Base-by-base conservation (phyloP, 2,329 filamentous ascomycete genomes). In the Talaromyces sp. region DNA sequence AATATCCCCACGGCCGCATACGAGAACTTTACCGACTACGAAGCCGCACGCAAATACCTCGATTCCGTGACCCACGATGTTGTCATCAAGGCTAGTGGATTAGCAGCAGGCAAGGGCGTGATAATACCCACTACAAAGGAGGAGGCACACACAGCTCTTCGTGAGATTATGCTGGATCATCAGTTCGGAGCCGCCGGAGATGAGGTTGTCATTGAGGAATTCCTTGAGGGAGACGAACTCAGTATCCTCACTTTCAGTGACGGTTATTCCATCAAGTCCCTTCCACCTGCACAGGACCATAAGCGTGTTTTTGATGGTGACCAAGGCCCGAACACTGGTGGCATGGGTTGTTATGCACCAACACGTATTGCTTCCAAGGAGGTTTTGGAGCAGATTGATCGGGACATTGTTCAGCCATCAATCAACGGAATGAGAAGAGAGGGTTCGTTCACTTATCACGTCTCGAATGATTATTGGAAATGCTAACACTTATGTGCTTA, bases 301-400 rank as follows among this genome's bases (percentile, higher is more conserved):
- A 98, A 99, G 85, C 88, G 93, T 68, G 93, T 96, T 69, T 91
- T 91, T 62, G 95, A 99, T 73, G 92, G 91, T 63, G 94, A 98
- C 75, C 85, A 87, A 59, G 95, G 95, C 1, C 91, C 93, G 43
- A 98, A 98, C 80, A 98, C 95, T 1, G 95, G 94, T 67, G 95
- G 95, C 47, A 98, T 98, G 95, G 95, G 95, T 61, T 97, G 93
- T 75, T 98, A 98, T 78, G 93, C 93, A 17, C 91, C 91, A n/a
- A 96, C 93, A 1, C 90, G 87, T 69, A 89, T 93, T 72, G 89
- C 90, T 34, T 90, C 89, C 0, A 86, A 88, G 61, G 87, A 89
- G 67, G 83, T 96, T n/a, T 85, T 95, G 19, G 89, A 89, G 19
- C 84, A 88, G 67, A 88, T 99, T 67, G 90, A 97, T 75, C 84